Base-by-base conservation (phyloP, 805 yeast genomes). In the Tetrapisispora phaffii region DNA sequence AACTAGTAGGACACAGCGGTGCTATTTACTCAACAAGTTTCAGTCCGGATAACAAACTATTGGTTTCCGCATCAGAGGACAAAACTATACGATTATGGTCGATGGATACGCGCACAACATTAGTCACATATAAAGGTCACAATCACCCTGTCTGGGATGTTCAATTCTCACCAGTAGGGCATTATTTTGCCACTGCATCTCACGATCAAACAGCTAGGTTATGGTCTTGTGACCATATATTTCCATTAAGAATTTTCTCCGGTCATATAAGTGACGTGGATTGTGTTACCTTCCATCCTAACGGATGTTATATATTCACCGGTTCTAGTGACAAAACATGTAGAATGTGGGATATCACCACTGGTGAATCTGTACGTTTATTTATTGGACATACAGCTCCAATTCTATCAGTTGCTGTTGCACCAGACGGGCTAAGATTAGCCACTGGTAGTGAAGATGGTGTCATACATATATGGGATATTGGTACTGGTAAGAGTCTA, bases 111-210 rank as follows among this genome's bases (percentile, higher is more conserved):
- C 86, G 77, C 60, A 79, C 94, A 0, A 81, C 94, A 1, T 71
- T 93, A 41, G 98, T 93, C 1, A 77, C 88, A n/a, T 93, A 93
- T 67, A 87, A 86, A 62, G 97, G 97, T 8, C 99, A 93, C 60
- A 86, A 81, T 57, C 94, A 86, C 54, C 97, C 98, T 1, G 84
- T 93, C 23, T 93, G 98, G 98, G 97, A 93, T 61, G 97, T 93
- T 7, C 77, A 83, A 55, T 93, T 87, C 59, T 81, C 95, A 2
- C 98, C 98, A 2, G 69, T 85, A 56, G 98, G 98, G 5, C 97
- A 93, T 67, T 93, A 93, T 67, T 93, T 93, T 65, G 96, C 94
- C n/a, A 89, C 97, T 0, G 96, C 94, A 0, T 86, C 96, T 2
- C 96, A 89, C 60, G 99, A 93, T 61, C 97, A 89, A 63, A 93